A percentile compares a stretch with the other conserved stretches of the same genome.
Conservation (phyloP, 2,329 filamentous ascomycete species). For the Alternaria ventricosa region DNA sequence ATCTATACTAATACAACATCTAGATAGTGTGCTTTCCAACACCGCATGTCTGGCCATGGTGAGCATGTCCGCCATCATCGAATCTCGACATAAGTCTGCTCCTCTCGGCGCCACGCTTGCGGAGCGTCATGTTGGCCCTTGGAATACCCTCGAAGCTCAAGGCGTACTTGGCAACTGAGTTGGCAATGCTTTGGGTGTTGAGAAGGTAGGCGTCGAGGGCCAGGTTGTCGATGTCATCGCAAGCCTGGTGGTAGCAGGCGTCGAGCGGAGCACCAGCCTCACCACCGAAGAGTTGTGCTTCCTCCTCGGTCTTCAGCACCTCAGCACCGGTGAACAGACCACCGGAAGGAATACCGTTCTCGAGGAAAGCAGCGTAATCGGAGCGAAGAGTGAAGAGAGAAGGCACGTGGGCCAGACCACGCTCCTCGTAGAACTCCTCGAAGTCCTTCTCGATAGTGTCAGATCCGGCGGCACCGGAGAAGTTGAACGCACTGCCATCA, state of each 20-base stretch:
- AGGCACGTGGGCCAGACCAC: slow-evolving; percentile 40
- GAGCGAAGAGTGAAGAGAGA: slow-evolving; percentile 49
- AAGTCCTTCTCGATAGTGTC: slow-evolving; percentile 46
- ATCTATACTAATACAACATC: neutral
- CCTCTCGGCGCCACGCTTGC: slow-evolving; percentile 40
- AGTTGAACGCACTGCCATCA: slow-evolving; percentile 47
- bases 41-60: slow-evolving; percentile 35
- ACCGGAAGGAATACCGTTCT: slow-evolving; percentile 49
- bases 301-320: slow-evolving; percentile 48
- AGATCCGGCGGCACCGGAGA: slow-evolving; percentile 45
- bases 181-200: slow-evolving; percentile 49
- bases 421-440: slow-evolving; percentile 45
- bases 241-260: slow-evolving; percentile 47
- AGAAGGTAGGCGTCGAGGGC: slow-evolving; percentile 46
- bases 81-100: slow-evolving; percentile 29
- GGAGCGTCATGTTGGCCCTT: slow-evolving; percentile 30
- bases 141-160: slow-evolving; percentile 46
- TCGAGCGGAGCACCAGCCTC: slow-evolving; percentile 47
- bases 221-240: slow-evolving; percentile 48
- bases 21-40: slow-evolving; percentile 27
- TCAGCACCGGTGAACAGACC: slow-evolving; percentile 52
- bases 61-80: slow-evolving; percentile 35
- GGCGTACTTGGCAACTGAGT: slow-evolving; percentile 49
- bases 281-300: slow-evolving; percentile 47
- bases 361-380: slow-evolving; percentile 52